Evolutionary conservation across 192 early-diverging fungal species (phyloP), one percentile per base, ranked within the genome.

Genomic region (Phycomyces nitens): DNA sequence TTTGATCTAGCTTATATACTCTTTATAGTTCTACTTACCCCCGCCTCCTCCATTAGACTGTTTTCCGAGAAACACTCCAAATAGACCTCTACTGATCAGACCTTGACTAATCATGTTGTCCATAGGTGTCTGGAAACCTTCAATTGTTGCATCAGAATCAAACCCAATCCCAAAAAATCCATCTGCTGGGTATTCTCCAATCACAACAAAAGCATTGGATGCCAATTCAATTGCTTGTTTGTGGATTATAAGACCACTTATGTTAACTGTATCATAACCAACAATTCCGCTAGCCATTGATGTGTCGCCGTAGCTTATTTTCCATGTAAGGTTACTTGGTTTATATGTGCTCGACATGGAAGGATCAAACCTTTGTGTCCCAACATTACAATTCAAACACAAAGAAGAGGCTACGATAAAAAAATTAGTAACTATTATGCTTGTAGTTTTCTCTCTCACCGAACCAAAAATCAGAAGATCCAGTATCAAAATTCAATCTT

Each of bases 401-500:
- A 79, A 75, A 55, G 77, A 66, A 18, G 76, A 76, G 26, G 77
- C 61, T 69, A 54, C 21, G 14, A 43, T 4, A 22, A 9, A 12
- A 18, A 12, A 41, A 24, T 42, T 11, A n/a, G 6, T 22, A 21
- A 40, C 2, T 34, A 34, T 34, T 34, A 7, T 23, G 9, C 3
- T 44, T 22, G 14, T 14, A 41, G 11, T 14, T 34, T 29, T 27
- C 7, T 38, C 41, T 16, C 24, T 63, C 63, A 69, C 68, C 69
- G 49, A 87, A 73, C 86, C 86, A 90, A 5, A 88, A 69, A 72
- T 90, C 88, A 20, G 82, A 81, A 1, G 84, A 87, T 16, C 88
- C 88, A 5, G 88, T 89, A 62, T 89, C 88, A 53, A 89, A 81
- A 57, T 86, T 80, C 14, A 89, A 72, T 42, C 85, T 87, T 65